Conservation (phyloP, 371 early-diverging fungal genomes). For the Fennellomyces sp. region DNA sequence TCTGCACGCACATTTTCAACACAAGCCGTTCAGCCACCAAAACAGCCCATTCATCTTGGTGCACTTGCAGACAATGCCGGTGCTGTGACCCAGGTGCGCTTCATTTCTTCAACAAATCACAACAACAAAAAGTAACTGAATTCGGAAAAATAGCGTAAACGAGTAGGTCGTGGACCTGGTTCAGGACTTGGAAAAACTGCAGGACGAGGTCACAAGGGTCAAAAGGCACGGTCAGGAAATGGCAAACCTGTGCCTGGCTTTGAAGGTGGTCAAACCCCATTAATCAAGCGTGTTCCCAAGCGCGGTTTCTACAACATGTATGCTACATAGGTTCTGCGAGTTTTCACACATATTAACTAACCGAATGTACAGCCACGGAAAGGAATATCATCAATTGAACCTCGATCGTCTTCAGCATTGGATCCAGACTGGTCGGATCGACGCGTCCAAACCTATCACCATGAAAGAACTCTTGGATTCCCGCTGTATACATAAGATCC, state of each 20-base stretch:
- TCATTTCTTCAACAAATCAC: neutral
- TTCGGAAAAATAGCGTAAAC: slow-evolving; percentile 48
- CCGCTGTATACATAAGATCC: slow-evolving; percentile 76
- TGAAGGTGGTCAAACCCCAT: slow-evolving; percentile 94
- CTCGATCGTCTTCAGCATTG: slow-evolving; percentile 92
- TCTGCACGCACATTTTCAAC: slow-evolving; percentile 27
- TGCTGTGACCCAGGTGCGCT: slow-evolving; percentile 48
- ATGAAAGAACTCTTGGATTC: slow-evolving; percentile 80
- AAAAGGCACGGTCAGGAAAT: slow-evolving; percentile 83
- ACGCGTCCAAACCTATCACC: slow-evolving; percentile 82
- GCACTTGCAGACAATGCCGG: slow-evolving; percentile 51
- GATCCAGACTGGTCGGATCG: slow-evolving; percentile 86
- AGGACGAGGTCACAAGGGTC: slow-evolving; percentile 95
- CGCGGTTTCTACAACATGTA: slow-evolving; percentile 85
- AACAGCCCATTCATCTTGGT: slow-evolving; percentile 38
- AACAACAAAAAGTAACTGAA: neutral
- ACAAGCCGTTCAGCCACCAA: slow-evolving; percentile 31
- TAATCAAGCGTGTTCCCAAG: slow-evolving; percentile 87
- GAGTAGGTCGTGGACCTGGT: slow-evolving; percentile 86
- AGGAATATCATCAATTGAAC: slow-evolving; percentile 76
- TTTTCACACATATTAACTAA: no score
- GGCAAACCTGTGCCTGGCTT: slow-evolving; percentile 83
- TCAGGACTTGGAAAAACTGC: slow-evolving; percentile 90
- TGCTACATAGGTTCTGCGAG: no score
- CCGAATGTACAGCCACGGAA: slow-evolving; percentile 52